These are phyloP conservation scores for Exophiala sideris DNA, from an alignment of 2,329 filamentous ascomycete genomes.

Conservation along the genomic window DNA sequence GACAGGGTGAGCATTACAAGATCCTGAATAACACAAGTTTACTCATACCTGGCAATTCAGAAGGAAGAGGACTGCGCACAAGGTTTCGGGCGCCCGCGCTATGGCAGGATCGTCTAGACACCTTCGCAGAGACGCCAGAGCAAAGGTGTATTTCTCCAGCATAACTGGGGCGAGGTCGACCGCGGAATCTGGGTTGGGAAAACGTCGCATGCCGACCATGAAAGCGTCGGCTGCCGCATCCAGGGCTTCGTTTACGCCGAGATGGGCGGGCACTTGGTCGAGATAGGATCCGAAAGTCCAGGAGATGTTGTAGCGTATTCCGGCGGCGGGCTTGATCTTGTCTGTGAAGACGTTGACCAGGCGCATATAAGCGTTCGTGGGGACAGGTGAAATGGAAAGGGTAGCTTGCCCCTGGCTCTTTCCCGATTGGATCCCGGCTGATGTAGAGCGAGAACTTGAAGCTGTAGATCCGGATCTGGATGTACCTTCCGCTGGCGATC, in stretches of 20 bases:
- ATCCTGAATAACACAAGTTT: background rate
- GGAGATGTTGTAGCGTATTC: slow-evolving; percentile 47
- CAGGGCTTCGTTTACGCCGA: slow-evolving; percentile 47
- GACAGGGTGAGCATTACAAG: background rate
- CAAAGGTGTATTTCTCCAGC: slow-evolving; percentile 32
- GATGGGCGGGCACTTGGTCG: slow-evolving; percentile 42
- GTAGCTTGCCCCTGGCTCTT: background rate
- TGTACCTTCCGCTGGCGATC: background rate
- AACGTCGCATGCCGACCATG: slow-evolving; percentile 28
- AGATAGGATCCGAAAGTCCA: slow-evolving; percentile 49
- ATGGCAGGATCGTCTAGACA: slow-evolving; percentile 29
- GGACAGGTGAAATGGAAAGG: slow-evolving; percentile 13
- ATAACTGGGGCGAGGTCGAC: slow-evolving; percentile 21
- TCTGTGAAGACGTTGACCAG: slow-evolving; percentile 36
- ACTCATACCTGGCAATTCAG: slow-evolving; percentile 31
- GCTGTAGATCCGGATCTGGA: background rate
- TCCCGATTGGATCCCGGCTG: background rate
- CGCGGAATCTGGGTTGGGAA: slow-evolving; percentile 7
- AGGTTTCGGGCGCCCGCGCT: slow-evolving; percentile 28
- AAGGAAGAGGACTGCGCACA: slow-evolving; percentile 32
- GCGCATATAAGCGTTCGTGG: slow-evolving; percentile 35
- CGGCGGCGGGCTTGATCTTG: slow-evolving; percentile 35
- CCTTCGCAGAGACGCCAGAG: slow-evolving; percentile 27
- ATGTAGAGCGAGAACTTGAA: background rate
- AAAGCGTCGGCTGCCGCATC: slow-evolving; percentile 35